Conservation (phyloP, 306 rosid genomes). For the Acacia acuminata region DNA sequence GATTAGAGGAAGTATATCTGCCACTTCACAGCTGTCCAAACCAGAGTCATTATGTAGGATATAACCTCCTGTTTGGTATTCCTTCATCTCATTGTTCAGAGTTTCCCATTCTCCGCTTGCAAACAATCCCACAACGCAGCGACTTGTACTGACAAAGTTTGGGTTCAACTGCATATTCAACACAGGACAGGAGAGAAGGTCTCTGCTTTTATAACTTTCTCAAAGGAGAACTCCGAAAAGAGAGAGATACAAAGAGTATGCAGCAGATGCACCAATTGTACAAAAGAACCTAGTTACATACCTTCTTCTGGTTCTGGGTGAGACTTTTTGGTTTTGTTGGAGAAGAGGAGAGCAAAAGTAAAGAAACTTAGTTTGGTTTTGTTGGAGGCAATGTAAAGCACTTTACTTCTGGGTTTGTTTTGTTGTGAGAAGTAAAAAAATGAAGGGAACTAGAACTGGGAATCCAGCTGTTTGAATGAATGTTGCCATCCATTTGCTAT, state of each 20-base stretch:
- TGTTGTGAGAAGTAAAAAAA: constrained; percentile 29
- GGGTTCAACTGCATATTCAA: constrained; percentile 55
- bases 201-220: constrained; percentile 50
- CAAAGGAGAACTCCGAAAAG: constrained; percentile 53
- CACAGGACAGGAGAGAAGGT: constrained; percentile 46
- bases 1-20: constrained; percentile 37
- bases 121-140: constrained; percentile 53
- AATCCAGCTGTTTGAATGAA: constrained; percentile 70
- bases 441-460: constrained; percentile 55
- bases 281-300: constrained; percentile 47
- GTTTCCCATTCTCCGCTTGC: constrained; percentile 62
- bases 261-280: constrained; percentile 58
- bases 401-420: background rate
- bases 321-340: background rate
- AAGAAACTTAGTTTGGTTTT: constrained; percentile 28
- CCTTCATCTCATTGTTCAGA: constrained; percentile 50
- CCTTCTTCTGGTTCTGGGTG: constrained; percentile 32
- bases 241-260: constrained; percentile 45
- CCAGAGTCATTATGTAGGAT: constrained; percentile 55
- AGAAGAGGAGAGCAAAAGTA: constrained; percentile 30
- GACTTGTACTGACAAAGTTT: constrained; percentile 44
- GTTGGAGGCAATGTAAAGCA: constrained; percentile 19
- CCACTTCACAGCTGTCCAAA: constrained; percentile 65
- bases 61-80: constrained; percentile 45
- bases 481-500: constrained; percentile 75